Conservation (phyloP, 192 early-diverging fungal genomes). For the Coemansia sp. region DNA sequence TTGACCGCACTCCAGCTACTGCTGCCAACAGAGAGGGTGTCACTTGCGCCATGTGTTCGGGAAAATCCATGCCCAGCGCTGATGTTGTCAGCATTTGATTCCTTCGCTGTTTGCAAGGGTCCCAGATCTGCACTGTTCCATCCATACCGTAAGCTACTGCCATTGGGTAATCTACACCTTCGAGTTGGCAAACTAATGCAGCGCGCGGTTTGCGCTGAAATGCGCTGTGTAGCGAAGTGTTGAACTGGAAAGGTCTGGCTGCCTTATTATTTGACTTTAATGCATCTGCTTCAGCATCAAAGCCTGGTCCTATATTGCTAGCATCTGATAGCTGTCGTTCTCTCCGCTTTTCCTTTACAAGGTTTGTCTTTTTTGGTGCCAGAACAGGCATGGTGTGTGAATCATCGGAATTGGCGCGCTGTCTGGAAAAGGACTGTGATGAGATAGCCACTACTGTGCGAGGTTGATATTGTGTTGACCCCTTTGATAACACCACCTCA, state of each 20-base stretch:
- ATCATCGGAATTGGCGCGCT: background rate
- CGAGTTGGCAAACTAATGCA: constrained; percentile 24
- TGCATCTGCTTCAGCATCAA: background rate
- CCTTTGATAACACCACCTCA: background rate
- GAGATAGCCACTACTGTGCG: background rate
- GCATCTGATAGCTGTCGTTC: background rate
- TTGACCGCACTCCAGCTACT: constrained; percentile 13
- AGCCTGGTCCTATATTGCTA: background rate
- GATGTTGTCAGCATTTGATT: constrained; percentile 1
- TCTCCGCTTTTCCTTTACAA: background rate
- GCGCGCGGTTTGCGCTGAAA: constrained; percentile 40
- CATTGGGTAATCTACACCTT: constrained; percentile 8
- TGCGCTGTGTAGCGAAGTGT: constrained; percentile 12
- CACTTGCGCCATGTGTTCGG: constrained; percentile 25
- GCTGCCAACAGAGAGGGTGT: constrained; percentile 26
- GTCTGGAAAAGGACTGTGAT: background rate
- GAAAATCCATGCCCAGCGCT: constrained; percentile 17
- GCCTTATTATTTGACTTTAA: background rate
- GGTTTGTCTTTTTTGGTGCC: background rate
- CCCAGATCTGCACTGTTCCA: constrained; percentile 37
- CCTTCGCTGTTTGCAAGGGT: constrained; percentile 9
- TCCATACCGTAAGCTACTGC: constrained; percentile 37
- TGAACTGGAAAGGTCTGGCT: constrained; percentile 20
- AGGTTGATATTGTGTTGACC: background rate
- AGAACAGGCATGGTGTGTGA: background rate